Evolutionary conservation across 305 asterid species (phyloP).

Genomic region (Lippia alba): DNA sequence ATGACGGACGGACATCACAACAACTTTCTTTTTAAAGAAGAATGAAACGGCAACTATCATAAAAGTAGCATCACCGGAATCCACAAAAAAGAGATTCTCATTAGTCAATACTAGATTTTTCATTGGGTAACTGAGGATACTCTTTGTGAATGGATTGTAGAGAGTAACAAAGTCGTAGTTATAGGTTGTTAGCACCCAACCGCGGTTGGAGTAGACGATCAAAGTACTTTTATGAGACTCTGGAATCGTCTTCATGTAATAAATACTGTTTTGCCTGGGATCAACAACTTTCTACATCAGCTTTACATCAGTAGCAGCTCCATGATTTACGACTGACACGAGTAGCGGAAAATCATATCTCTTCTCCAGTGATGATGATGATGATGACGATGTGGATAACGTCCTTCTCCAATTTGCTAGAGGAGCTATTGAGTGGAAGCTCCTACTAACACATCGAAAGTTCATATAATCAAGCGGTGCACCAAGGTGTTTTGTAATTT

Average conservation of each 20-base stretch:
- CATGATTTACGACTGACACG: neutral
- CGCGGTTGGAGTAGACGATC: neutral
- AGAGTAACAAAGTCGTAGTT: neutral
- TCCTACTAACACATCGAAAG: neutral
- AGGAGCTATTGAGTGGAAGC: neutral
- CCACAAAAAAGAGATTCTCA: too few species aligned
- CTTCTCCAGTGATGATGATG: too few species aligned
- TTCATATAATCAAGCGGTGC: neutral
- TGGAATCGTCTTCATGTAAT: neutral
- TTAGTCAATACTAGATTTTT: neutral
- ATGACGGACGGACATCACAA: neutral
- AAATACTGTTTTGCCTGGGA: neutral
- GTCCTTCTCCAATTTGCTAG: neutral
- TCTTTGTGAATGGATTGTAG: neutral
- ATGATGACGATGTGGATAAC: neutral
- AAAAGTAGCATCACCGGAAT: too few species aligned
- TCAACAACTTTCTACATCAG: neutral
- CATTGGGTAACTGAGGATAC: neutral
- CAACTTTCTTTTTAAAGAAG: neutral
- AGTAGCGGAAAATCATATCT: neutral
- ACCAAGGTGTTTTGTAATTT: neutral
- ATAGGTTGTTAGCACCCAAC: neutral
- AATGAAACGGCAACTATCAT: neutral
- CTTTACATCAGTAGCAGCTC: neutral
- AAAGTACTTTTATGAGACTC: neutral